Base-by-base conservation (phyloP, 169 alveolate species). In the Plasmodium chabaudi region DNA sequence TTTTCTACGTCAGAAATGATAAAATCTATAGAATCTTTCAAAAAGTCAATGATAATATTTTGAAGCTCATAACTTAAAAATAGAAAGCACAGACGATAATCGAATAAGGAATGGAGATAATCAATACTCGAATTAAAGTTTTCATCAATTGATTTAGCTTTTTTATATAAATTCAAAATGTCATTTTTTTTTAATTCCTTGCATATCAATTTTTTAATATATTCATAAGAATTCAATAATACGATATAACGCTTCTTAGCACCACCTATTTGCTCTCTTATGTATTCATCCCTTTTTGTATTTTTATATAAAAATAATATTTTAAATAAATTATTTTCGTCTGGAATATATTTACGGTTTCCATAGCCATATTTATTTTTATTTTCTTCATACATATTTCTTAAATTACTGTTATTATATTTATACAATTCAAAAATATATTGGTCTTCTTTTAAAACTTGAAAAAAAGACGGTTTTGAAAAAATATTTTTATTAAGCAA, bases 21-120 rank as follows among this genome's bases (percentile, higher is more conserved):
- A 34, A 34, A 34, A 34, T 34, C 42, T 34, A 34, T 34, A 70
- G 65, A 67, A 17, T 25, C 55, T 55, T 53, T 55, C 13, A 82
- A 13, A 82, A 82, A 82, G 17, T 65, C 63, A 10, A 82, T 67
- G 55, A 82, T 82, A 42, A 67, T 53, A 67, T 82, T 82, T 25
- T 82, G 90, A 27, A 82, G 47, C 49, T 65, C 70, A 70, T 65
- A 82, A 82, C 68, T 53, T 9, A 82, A 47, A 5, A 64, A 42
- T 59, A 82, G 42, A 68, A 82, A 51, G 27, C 64, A 82, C 13
- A 82, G 59, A 39, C 90, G 23, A 7, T 84, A 21, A 60, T 82
- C 90, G 68, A 82, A 82, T 25, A 82, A 71, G 61, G 72, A 67
- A 55, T 82, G 73, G n/a, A 82, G 72, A 13, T 65, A 82, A 67